These are phyloP conservation scores for Trichophyton schoenleinii DNA, from an alignment of 2,329 filamentous ascomycete genomes.

Conservation along the genomic window DNA sequence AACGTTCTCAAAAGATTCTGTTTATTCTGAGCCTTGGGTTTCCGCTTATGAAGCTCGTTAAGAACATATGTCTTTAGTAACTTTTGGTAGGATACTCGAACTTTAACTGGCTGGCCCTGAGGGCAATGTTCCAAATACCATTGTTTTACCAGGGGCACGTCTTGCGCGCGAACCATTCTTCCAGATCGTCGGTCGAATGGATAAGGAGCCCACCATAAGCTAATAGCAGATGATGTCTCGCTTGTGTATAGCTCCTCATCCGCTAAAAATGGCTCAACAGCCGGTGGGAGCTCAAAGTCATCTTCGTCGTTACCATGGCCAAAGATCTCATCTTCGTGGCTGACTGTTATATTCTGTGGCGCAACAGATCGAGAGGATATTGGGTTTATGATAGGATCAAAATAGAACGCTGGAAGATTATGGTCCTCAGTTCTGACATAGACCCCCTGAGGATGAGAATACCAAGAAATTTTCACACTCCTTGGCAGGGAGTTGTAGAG, in stretches of 20 bases:
- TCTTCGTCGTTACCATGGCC: slow-evolving; percentile 69
- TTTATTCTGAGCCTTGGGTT: slow-evolving; percentile 88
- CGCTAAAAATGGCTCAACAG: slow-evolving; percentile 74
- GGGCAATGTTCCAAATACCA: slow-evolving; percentile 97
- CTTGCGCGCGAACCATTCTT: slow-evolving; percentile 90
- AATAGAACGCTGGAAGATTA: slow-evolving; percentile 88
- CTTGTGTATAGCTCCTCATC: slow-evolving; percentile 81
- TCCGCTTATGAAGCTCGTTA: slow-evolving; percentile 93
- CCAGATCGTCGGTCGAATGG: slow-evolving; percentile 91
- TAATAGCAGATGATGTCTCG: slow-evolving; percentile 81
- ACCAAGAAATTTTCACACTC: slow-evolving; percentile 87
- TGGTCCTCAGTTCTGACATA: slow-evolving; percentile 81
- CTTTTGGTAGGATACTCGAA: slow-evolving; percentile 96
- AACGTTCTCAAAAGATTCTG: slow-evolving; percentile 80
- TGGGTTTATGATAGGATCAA: slow-evolving; percentile 94
- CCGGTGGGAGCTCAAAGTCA: slow-evolving; percentile 68
- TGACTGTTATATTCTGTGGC: slow-evolving; percentile 82
- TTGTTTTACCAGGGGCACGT: slow-evolving; percentile 92
- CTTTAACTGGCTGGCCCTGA: slow-evolving; percentile 82
- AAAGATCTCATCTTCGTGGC: slow-evolving; percentile 89
- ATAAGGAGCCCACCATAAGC: slow-evolving; percentile 95
- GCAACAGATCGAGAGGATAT: slow-evolving; percentile 91
- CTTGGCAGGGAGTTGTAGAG: slow-evolving; percentile 93
- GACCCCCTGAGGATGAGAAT: slow-evolving; percentile 84
- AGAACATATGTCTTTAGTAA: slow-evolving; percentile 89